Base-by-base conservation (phyloP, 2,329 filamentous ascomycete species). In the Herpomyces periplanetae region DNA sequence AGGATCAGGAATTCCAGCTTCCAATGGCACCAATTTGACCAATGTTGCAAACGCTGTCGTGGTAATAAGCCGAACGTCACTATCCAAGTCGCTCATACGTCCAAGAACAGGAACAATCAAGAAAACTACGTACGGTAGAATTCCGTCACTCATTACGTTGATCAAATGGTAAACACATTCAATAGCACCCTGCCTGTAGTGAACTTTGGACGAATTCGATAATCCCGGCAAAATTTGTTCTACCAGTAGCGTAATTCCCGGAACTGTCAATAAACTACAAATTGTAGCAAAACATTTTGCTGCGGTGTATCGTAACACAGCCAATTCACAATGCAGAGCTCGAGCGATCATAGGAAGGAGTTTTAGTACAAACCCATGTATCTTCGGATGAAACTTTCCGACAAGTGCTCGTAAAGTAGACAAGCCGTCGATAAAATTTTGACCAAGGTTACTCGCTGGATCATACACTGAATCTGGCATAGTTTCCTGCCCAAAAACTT, bases 51-150 rank as follows among this genome's bases (percentile, higher is more conserved):
- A 96, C 1, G 80, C 84, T 0, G 80, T 96, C 0, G 80, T 96
- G 3, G 80, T 71, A 21, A 96, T 63, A 4, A 91, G 50, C 20
- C 80, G 62, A 20, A 96, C 65, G 33, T 91, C 80, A 26, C 84
- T 75, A 34, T 96, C 75, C 0, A 75, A 85, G 36, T 96, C 80
- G 34, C 80, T 91, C 80, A 96, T 96, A 17, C 80, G 61, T 20
- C 80, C 80, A 19, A 96, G 50, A 3, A 96, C 80, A 7, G 80
- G 80, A 6, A 91, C 84, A 23, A 96, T 84, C 27, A 96, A 54
- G 54, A 96, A 96, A 31, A 96, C 88, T 26, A 96, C 80, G 32
- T 96, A 96, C 3, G 84, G 80, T 12, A 96, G 42, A 22, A 96
- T 96, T 14, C 56, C 53, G 34, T 91, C 80, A 25, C 85, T 80